Conservation (phyloP, 225 moss, liverwort and hornwort species). For the Pleurozium schreberi region DNA sequence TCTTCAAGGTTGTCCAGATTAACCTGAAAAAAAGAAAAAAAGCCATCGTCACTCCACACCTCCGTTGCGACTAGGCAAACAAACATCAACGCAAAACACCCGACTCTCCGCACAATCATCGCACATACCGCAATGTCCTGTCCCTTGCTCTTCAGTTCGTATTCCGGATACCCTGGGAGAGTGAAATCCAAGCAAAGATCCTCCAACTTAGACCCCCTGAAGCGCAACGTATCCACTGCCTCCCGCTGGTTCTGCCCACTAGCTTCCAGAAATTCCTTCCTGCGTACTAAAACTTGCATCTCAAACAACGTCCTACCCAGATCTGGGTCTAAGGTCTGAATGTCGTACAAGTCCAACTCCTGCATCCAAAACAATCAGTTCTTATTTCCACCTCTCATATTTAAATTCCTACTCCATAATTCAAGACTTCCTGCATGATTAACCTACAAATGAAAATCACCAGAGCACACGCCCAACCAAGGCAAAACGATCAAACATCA, state of each 20-base stretch:
- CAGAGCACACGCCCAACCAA: background rate
- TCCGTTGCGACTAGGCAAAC: background rate
- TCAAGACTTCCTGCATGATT: background rate
- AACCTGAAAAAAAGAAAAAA: conserved; percentile 38
- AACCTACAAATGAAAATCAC: background rate
- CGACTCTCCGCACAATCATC: background rate
- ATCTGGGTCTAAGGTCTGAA: conserved; percentile 64
- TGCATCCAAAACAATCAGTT: conserved; percentile 16
- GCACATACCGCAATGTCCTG: conserved; percentile 49
- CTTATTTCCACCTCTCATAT: background rate
- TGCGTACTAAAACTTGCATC: conserved; percentile 72
- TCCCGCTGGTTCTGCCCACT: conserved; percentile 8
- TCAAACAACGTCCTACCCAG: conserved; percentile 75
- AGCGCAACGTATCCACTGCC: conserved; percentile 33
- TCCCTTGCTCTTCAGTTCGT: conserved; percentile 55
- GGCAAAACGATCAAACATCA: background rate
- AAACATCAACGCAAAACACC: background rate
- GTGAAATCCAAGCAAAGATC: conserved; percentile 94
- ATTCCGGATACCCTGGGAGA: conserved; percentile 82
- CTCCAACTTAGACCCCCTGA: conserved; percentile 55
- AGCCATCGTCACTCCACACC: background rate
- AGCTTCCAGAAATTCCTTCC: conserved; percentile 64
- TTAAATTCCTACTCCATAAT: background rate
- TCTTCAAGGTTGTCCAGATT: conserved; percentile 75
- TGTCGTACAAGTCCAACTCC: conserved; percentile 83